Percentiles rank a stretch among this genome's conserved stretches.
phyloP scores from a whole-genome alignment of 148 eudicot species.

The Talinum fruticosum region DNA sequence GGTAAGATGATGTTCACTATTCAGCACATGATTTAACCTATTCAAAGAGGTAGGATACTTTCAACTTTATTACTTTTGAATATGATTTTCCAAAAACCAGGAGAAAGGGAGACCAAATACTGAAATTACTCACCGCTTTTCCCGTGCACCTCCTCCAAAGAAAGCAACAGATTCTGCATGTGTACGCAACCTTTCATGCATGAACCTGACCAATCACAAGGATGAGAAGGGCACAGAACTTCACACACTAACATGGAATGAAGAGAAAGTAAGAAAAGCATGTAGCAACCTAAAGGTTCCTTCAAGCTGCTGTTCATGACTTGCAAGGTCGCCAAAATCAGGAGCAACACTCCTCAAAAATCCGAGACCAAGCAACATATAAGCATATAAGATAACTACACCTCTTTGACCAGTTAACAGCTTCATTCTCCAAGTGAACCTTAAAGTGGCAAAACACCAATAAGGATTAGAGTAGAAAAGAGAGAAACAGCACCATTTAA shows the following conservation, averaged over 20 bases:
- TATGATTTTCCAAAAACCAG: background rate
- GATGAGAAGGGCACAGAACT: slow-evolving; percentile 10
- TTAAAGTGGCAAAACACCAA: slow-evolving; percentile 23
- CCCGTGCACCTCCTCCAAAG: slow-evolving; percentile 95
- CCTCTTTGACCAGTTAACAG: slow-evolving; percentile 86
- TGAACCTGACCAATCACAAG: slow-evolving; percentile 50
- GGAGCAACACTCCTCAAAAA: slow-evolving; percentile 88
- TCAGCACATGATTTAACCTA: too few relatives aligned
- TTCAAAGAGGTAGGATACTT: too few relatives aligned
- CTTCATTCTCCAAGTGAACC: slow-evolving; percentile 99
- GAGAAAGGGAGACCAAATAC: slow-evolving; percentile 1
- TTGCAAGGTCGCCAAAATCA: slow-evolving; percentile 86
- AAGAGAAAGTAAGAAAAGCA: background rate
- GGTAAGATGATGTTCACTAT: too few relatives aligned
- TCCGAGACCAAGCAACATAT: slow-evolving; percentile 94
- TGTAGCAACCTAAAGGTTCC: slow-evolving; percentile 81
- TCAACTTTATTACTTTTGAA: too few relatives aligned
- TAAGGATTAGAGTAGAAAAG: slow-evolving; percentile 20
- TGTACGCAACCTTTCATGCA: slow-evolving; percentile 95
- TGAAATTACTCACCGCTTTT: slow-evolving; percentile 58
- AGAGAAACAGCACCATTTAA: background rate
- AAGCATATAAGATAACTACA: slow-evolving; percentile 79
- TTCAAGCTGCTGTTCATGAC: slow-evolving; percentile 86
- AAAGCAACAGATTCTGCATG: slow-evolving; percentile 99
- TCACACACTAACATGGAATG: slow-evolving; percentile 14